phyloP scores from a whole-genome alignment of 2,329 filamentous ascomycete genomes.

The Fusarium subtropicale region DNA sequence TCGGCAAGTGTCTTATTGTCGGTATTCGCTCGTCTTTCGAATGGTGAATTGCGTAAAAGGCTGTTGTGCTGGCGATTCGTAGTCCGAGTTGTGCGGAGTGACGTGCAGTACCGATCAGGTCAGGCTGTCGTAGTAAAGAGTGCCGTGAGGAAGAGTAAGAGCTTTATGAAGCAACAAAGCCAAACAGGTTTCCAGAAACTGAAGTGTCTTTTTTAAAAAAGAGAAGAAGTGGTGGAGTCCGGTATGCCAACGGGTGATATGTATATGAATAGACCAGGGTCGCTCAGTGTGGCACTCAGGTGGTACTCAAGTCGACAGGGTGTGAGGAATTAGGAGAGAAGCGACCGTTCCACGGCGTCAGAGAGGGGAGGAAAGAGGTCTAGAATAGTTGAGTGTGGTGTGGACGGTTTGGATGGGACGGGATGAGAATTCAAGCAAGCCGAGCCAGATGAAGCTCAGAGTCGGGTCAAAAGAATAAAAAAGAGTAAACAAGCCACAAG shows the following conservation, averaged over 20 bases:
- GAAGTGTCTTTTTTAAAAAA: constrained; percentile 13
- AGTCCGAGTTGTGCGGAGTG: neutral
- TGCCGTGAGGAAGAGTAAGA: neutral
- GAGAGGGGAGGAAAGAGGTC: neutral
- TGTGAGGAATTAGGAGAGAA: constrained; percentile 23
- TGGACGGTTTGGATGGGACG: neutral
- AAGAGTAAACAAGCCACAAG: constrained; percentile 23
- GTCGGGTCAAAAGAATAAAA: constrained; percentile 3
- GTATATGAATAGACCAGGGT: constrained; percentile 37
- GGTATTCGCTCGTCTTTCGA: neutral
- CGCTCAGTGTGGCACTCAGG: constrained; percentile 28
- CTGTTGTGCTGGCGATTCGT: neutral
- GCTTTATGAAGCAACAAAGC: neutral
- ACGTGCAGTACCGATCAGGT: neutral
- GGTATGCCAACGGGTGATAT: constrained; percentile 34
- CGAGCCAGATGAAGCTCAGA: constrained; percentile 15
- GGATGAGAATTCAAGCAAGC: neutral
- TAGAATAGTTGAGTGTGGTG: neutral
- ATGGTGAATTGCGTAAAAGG: neutral
- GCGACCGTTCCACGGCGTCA: constrained; percentile 8
- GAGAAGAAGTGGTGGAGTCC: constrained; percentile 22
- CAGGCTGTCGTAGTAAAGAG: neutral
- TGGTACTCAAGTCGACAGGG: constrained; percentile 31
- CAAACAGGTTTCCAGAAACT: neutral
- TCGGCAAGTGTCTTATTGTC: neutral